These are phyloP conservation scores for Trichoderma reesei DNA, from an alignment of 495 filamentous ascomycete genomes.

Conservation along the genomic window DNA sequence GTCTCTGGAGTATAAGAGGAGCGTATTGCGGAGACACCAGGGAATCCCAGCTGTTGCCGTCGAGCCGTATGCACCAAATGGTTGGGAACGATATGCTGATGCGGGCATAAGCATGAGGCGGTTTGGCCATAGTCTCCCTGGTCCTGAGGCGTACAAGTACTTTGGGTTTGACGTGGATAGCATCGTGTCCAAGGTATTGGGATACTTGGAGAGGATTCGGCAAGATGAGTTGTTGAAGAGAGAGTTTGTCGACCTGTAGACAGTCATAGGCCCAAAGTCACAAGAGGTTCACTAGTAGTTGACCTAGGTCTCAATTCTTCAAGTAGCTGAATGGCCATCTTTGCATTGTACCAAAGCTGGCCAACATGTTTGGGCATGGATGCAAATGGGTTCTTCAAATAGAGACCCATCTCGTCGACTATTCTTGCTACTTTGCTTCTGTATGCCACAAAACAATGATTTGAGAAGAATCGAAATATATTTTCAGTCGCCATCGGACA, in stretches of 20 bases:
- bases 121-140: slow-evolving; percentile 41
- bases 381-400: too few species aligned
- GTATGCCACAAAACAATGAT: too few species aligned
- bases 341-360: too few species aligned
- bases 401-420: too few species aligned
- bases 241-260: slow-evolving; percentile 32
- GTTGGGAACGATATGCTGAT: slow-evolving; percentile 52
- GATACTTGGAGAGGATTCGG: slow-evolving; percentile 32
- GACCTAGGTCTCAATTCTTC: too few species aligned
- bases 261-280: too few species aligned
- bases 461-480: too few species aligned
- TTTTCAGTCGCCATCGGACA: too few species aligned
- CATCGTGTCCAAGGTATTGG: slow-evolving; percentile 34
- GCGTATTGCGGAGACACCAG: slow-evolving; percentile 26
- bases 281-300: too few species aligned
- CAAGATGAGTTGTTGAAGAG: slow-evolving; percentile 22
- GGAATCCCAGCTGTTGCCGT: slow-evolving; percentile 39
- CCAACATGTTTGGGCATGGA: too few species aligned
- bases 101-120: slow-evolving; percentile 37
- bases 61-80: slow-evolving; percentile 45
- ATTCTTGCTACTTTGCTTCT: too few species aligned
- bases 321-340: too few species aligned
- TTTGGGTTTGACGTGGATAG: slow-evolving; percentile 42
- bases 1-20: slow-evolving; percentile 71
- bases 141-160: slow-evolving; percentile 41